Conservation (phyloP, 2,329 filamentous ascomycete species). For the Hyphodiscus sp. region DNA sequence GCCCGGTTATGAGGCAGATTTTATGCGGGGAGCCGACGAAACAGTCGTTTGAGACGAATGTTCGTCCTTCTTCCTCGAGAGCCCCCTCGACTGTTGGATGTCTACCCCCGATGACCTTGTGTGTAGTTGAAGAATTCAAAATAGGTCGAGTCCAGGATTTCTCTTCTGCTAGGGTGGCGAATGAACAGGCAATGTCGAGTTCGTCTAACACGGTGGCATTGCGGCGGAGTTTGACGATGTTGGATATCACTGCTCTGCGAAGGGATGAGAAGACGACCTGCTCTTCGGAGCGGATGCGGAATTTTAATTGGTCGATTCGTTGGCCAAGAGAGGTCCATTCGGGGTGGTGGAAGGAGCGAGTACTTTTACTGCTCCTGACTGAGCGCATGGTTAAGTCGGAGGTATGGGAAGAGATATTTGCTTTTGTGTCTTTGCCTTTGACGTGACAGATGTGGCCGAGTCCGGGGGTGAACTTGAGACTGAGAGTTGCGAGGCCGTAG, state of each 20-base stretch:
- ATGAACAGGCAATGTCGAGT: constrained; percentile 82
- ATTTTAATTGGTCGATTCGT: constrained; percentile 68
- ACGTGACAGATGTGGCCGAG: constrained; percentile 89
- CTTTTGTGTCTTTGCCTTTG: constrained; percentile 64
- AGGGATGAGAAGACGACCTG: constrained; percentile 69
- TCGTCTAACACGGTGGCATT: constrained; percentile 92
- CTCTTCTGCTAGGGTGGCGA: constrained; percentile 71
- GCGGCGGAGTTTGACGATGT: constrained; percentile 77
- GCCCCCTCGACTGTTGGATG: constrained; percentile 90
- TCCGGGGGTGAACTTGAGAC: constrained; percentile 78
- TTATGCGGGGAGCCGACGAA: constrained; percentile 62
- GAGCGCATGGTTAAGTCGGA: constrained; percentile 32
- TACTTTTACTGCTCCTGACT: constrained; percentile 75
- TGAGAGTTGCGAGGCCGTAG: constrained; percentile 58
- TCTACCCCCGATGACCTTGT: constrained; percentile 77
- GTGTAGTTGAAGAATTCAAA: constrained; percentile 56
- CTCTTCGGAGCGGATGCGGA: constrained; percentile 79
- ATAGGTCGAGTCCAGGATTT: constrained; percentile 67
- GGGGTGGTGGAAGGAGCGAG: constrained; percentile 74
- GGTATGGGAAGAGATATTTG: constrained; percentile 19
- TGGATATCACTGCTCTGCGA: constrained; percentile 68
- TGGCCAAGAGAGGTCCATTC: constrained; percentile 81
- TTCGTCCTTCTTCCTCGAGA: constrained; percentile 69
- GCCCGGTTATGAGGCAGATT: constrained; percentile 66
- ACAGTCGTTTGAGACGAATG: constrained; percentile 82